Percentiles rank a stretch among this genome's conserved stretches.
Conservation (phyloP, 139 green algal species). For the Closterium sp. region DNA sequence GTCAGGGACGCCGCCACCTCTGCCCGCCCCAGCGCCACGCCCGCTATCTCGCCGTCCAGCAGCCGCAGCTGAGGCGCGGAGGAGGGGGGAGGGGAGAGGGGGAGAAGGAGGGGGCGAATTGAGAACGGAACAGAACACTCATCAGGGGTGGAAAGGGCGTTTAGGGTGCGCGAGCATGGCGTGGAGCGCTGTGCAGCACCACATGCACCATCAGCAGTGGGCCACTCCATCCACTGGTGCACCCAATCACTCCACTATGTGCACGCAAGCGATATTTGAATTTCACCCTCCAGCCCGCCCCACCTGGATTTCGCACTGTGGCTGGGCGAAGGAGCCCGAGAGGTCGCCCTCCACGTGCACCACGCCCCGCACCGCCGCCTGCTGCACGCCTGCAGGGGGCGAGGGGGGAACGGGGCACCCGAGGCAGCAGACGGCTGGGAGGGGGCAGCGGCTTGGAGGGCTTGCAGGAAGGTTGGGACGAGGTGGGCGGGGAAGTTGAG, state of each 20-base stretch:
- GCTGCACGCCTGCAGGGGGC: background rate
- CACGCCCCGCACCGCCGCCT: slow-evolving; percentile 15
- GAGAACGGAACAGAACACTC: background rate
- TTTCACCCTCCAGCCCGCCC: no score
- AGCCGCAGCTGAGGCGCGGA: background rate
- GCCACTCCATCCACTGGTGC: background rate
- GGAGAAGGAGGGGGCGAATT: background rate
- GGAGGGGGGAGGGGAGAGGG: background rate
- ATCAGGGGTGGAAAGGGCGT: background rate
- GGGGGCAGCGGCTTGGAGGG: slow-evolving; percentile 23
- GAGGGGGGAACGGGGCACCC: background rate
- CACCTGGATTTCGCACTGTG: slow-evolving; percentile 48
- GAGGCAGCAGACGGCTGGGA: background rate
- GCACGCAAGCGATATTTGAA: no score
- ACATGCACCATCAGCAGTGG: background rate
- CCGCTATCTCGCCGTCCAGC: slow-evolving; percentile 38
- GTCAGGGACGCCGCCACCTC: slow-evolving; percentile 43
- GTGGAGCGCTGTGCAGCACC: no score
- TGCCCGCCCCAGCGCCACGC: slow-evolving; percentile 25
- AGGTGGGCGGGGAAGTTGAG: slow-evolving; percentile 53
- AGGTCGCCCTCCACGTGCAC: slow-evolving; percentile 45
- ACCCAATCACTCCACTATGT: no score
- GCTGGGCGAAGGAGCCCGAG: slow-evolving; percentile 17
- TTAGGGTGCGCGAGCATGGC: no score
- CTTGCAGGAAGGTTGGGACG: slow-evolving; percentile 46